Base-by-base conservation (phyloP, 108 stramenopile genomes). In the Cyclostephanos tholiformis region DNA sequence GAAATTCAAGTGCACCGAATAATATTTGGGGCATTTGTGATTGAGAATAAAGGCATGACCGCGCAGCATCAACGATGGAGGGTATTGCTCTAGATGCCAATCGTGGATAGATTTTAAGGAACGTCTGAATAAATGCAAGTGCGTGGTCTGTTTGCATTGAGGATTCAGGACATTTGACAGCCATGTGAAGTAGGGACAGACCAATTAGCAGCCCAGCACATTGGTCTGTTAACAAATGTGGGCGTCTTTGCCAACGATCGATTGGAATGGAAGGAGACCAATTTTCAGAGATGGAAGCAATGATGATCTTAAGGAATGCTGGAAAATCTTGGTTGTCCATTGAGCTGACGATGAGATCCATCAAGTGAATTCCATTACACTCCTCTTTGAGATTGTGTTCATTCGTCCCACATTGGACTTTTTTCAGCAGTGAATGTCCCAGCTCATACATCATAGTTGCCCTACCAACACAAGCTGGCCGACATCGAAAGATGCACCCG, bases 51-150 rank as follows among this genome's bases (percentile, higher is more conserved):
- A 76, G 36, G 30, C 62, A 76, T 38, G 46, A 22, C 43, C 67
- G 30, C 8, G 46, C 67, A 14, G 63, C 36, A 56, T 68, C 60
- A 46, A 79, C 39, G 1, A 79, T 36, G 10, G 78, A 72, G 29
- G 78, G 71, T 6, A 79, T 61, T 20, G 41, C 61, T 32, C 76
- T 69, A 23, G 69, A 22, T 65, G 76, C 68, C 22, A 71, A 46
- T 49, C 76, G 65, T 22, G 78, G 78, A 68, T 72, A 71, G 26
- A 30, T 44, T 68, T 62, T 20, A 41, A 79, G 64, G 11, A 79
- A 56, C 4, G 71, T 72, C n/a, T 29, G n/a, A 14, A 79, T 16
- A 43, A 79, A 65, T 32, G 25, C 22, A 53, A 72, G 53, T 62
- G 71, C 57, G 49, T 55, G 50, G 26, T 41, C 22, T 13, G 29